These are phyloP conservation scores for Amanita pseudoporphyria DNA, from an alignment of 768 basidiomycete genomes.

Conservation along the genomic window DNA sequence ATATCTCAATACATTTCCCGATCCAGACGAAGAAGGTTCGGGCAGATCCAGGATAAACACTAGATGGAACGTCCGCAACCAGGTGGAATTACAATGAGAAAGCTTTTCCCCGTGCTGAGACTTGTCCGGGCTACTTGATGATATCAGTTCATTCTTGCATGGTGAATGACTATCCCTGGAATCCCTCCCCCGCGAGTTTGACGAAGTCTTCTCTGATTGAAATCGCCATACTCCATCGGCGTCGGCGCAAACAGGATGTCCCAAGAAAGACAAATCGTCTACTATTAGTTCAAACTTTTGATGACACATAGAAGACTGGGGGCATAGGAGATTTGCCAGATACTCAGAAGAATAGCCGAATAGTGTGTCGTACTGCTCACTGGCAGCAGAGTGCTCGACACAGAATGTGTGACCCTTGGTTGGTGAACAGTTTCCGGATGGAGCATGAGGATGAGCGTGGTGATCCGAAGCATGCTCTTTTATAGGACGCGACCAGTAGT, in stretches of 20 bases:
- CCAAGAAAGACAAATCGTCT: conserved; percentile 87
- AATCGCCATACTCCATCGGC: conserved; percentile 68
- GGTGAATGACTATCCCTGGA: conserved; percentile 31
- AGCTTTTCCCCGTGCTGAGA: conserved; percentile 25
- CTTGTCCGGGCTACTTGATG: conserved; percentile 20
- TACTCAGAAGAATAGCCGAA: conserved; percentile 78
- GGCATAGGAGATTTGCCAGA: conserved; percentile 73
- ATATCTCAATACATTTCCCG: conserved; percentile 68
- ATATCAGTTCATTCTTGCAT: conserved; percentile 18
- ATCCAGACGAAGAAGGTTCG: conserved; percentile 79
- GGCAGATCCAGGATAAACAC: conserved; percentile 84
- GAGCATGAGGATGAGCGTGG: conserved; percentile 37
- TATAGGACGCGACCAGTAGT: conserved; percentile 52
- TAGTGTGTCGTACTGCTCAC: conserved; percentile 54
- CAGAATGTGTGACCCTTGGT: conserved; percentile 31
- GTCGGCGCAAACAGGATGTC: conserved; percentile 86
- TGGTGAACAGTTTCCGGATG: conserved; percentile 45
- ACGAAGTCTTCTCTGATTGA: conserved; percentile 48
- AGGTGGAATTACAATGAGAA: conserved; percentile 25
- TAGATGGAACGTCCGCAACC: conserved; percentile 76
- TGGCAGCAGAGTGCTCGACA: conserved; percentile 21
- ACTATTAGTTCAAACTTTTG: conserved; percentile 90
- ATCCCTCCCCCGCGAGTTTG: conserved; percentile 45
- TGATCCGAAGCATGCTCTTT: conserved; percentile 23
- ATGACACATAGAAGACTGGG: conserved; percentile 74